A percentile compares a stretch with the other conserved stretches of the same genome.
Conservation (phyloP, 345 rosid species). For the Luvunga scandens region DNA sequence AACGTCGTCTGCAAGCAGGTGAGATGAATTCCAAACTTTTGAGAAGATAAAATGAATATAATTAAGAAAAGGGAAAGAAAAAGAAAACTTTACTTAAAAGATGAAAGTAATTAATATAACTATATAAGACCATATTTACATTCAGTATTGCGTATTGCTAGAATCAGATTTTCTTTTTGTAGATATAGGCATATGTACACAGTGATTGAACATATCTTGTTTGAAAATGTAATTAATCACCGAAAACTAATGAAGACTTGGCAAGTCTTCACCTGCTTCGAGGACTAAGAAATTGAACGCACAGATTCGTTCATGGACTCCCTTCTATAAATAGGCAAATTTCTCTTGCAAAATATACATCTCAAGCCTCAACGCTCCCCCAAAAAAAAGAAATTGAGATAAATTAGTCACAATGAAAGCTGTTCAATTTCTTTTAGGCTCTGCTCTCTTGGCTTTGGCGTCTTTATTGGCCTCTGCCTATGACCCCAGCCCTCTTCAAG, state of each 20-base stretch:
- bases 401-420: constrained; percentile 10
- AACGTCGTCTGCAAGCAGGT: no score
- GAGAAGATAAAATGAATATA: no score
- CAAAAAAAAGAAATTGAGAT: background rate
- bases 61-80: no score
- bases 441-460: constrained; percentile 17
- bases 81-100: no score
- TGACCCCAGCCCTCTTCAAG: constrained; percentile 32
- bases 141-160: no score
- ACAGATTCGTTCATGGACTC: background rate
- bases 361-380: background rate
- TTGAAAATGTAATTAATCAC: background rate
- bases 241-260: background rate
- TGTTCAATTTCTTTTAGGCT: background rate
- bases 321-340: background rate
- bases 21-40: no score
- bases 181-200: background rate
- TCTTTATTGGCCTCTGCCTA: constrained; percentile 10
- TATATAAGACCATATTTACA: no score
- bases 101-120: no score
- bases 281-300: background rate
- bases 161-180: no score
- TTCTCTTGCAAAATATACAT: background rate
- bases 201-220: background rate
- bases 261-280: background rate